Base-by-base conservation (phyloP, 108 stramenopile species). In the Schizochytrium sp. region DNA sequence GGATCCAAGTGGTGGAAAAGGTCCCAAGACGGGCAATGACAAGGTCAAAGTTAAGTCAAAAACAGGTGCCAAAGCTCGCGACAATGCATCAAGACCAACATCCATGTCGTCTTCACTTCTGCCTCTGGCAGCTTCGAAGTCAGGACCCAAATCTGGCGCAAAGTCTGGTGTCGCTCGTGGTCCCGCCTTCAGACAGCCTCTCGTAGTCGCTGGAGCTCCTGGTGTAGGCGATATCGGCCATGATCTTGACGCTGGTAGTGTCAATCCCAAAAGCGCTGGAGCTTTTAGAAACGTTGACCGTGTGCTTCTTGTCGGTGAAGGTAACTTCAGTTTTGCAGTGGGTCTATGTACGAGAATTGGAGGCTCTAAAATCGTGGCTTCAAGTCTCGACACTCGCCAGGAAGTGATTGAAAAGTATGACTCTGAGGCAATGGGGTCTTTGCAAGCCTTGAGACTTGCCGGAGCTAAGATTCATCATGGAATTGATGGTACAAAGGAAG, bases 401-500 rank as follows among this genome's bases (percentile, higher is more conserved):
- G 50, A 83, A 2, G 76, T 83, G 50, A 55, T 83, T 10, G 76
- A 83, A 55, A 83, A 83, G 76, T 83, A 83, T 83, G 76, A 53
- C 15, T 13, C 47, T 8, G 76, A 49, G 40, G 76, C 50, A 42
- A 55, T 55, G 1, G 76, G 50, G 15, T 49, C 76, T 7, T 55
- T 83, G 13, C 50, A 49, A 53, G 76, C 76, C 15, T 49, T 83
- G 3, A 17, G 76, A 12, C 10, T 55, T 56, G 5, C 76, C 8
- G 28, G 76, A n/a, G 76, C 17, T 40, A 83, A 49, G 10, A 53
- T 50, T 2, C 50, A 55, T 38, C 76, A 83, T 28, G 76, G 53
- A n/a, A 55, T 83, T n/a, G 76, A 83, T 53, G 76, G 50, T n/a
- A 83, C 50, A 12, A 10, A 19, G 15, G 76, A 2, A 8, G 76